Base-by-base conservation (phyloP, 1,139 yeast genomes). In the Arxiozyma slooffiae region DNA sequence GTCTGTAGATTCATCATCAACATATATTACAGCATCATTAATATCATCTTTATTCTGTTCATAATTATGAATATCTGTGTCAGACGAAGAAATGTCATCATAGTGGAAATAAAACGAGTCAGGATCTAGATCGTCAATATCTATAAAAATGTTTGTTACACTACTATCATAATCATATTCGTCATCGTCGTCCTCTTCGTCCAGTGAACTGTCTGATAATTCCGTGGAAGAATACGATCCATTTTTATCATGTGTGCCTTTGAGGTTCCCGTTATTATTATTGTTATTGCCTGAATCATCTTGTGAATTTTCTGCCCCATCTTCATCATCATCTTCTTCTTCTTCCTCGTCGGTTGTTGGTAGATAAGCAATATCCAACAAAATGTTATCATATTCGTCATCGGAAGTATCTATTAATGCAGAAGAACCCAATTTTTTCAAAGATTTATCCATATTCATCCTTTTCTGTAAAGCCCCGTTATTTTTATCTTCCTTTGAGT, bases 1-100 rank as follows among this genome's bases (percentile, higher is more conserved):
- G 67, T 92, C 98, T 0, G 97, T 92, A 11, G 95, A 86, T 59
- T 90, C 96, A 44, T 92, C 95, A 56, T 71, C 74, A 41, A 66
- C 63, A 48, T 61, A 67, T 7, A 55, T 54, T 4, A 58, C 59
- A 38, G 61, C 57, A 24, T 63, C 67, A 8, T 55, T 52, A 26
- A 55, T 57, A 34, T 60, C 64, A 40, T 61, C 61, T 26, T 57
- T 58, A 14, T 55, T 52, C 8, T 48, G 11, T n/a, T 48, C 49
- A 22, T 51, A 53, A 18, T 55, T 49, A 8, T 65, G 57, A 49
- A 62, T 63, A 46, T 60, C 56, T 14, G 53, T 59, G 42, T 48
- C 52, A 7, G 53, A 49, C 6, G 53, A 48, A 3, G 49, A 34
- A 40, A 54, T 53, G 17, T 55, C 57, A 39, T 57, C 59, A 42